Evolutionary conservation across 352 stramenopile species (phyloP).

Genomic region (Phytopythium montanum): DNA sequence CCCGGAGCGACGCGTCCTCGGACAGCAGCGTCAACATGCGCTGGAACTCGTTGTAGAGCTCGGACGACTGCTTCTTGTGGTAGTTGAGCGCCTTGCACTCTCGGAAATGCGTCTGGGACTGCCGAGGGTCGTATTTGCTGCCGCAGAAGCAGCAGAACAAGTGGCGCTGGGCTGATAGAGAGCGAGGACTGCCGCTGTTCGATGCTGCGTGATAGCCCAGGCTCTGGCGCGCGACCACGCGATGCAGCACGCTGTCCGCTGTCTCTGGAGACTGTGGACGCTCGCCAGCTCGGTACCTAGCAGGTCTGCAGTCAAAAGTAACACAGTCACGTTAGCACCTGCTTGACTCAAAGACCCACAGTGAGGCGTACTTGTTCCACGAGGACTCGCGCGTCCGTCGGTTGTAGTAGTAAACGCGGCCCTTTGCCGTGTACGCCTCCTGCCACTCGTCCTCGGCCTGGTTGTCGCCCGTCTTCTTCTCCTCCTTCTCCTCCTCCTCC

Average conservation of each 20-base stretch:
- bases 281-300: slow-evolving; percentile 10
- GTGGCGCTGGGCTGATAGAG: slow-evolving; percentile 27
- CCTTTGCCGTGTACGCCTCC: slow-evolving; percentile 81
- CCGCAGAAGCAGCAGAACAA: slow-evolving; percentile 83
- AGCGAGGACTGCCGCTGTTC: slow-evolving; percentile 11
- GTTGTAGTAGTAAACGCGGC: slow-evolving; percentile 89
- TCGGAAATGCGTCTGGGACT: slow-evolving; percentile 39
- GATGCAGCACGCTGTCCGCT: slow-evolving; percentile 9
- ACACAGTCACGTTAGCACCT: background rate
- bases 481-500: background rate
- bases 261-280: slow-evolving; percentile 6
- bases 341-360: background rate
- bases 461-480: slow-evolving; percentile 11
- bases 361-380: slow-evolving; percentile 62
- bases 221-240: slow-evolving; percentile 23
- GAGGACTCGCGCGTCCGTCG: slow-evolving; percentile 79
- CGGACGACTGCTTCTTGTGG: slow-evolving; percentile 54
- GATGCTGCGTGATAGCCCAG: slow-evolving; percentile 26
- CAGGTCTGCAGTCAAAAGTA: slow-evolving; percentile 7
- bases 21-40: slow-evolving; percentile 59
- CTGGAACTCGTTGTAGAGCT: slow-evolving; percentile 63
- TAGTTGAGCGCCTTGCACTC: slow-evolving; percentile 41
- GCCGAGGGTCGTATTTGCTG: slow-evolving; percentile 23
- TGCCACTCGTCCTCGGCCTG: slow-evolving; percentile 61
- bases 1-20: slow-evolving; percentile 54